Evolutionary conservation across 2,329 filamentous ascomycete genomes (phyloP), one percentile per base, ranked within the genome.

Genomic region (Cordyceps cicadae): DNA sequence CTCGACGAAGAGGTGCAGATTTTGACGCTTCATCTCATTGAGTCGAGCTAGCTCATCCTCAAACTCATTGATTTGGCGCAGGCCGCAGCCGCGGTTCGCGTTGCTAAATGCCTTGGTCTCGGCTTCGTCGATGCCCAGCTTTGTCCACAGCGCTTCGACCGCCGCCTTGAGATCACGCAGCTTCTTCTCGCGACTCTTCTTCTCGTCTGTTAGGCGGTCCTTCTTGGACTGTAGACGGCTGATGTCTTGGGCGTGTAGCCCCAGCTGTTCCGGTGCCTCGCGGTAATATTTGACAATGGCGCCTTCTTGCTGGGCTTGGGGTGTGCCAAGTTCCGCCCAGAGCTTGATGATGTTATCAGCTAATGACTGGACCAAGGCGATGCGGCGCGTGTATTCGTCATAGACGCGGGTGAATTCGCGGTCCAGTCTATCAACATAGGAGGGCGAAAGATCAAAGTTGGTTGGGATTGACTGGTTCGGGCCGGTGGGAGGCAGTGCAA

Each of bases 311-410:
- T 97, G 93, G 32, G 89, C 90, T 71, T 97, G 92, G 0, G 94
- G 92, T 1, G 90, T 96, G 49, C 94, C 94, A 11, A 99, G 84
- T 73, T 99, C 94, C 0, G 90, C 93, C 92, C 94, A 99, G 0
- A 99, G 82, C 67, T 91, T 89, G 68, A 99, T 94, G 62, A 96
- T 93, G 63, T 94, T 86, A 68, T 96, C 89, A 46, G 86, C 87
- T 3, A 90, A 75, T 21, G 85, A 76, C 72, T 90, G 86, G 15
- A 97, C 92, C 0, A 84, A 85, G 34, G 83, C 82, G 50, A 96
- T 81, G 53, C 94, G 89, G 66, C 87, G 88, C 49, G 87, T 91
- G 75, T 97, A 99, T 76, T 99, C 95, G 69, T 97, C 92, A 74
- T 97, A 97, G 21, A 99, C 90, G 63, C 92, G 86, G 12, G 90